Base-by-base conservation (phyloP, 805 yeast species). In the Metschnikowia lunata region DNA sequence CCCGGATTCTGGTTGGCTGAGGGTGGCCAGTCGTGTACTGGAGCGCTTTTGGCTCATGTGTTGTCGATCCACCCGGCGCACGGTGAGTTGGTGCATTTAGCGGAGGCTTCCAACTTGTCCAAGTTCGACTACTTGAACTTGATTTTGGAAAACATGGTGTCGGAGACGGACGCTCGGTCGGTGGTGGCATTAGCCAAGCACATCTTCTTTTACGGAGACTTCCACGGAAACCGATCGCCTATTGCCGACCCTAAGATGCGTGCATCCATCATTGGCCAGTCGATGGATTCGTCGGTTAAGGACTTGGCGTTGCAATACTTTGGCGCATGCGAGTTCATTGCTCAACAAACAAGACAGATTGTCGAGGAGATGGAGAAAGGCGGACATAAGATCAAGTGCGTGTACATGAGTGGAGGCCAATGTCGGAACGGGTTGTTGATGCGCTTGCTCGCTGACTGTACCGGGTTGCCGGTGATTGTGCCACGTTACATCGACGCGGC, bases 21-120 rank as follows among this genome's bases (percentile, higher is more conserved):
- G 67, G 99, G 99, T 60, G 99, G 99, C n/a, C 99, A 93, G 65
- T 84, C 95, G 12, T 86, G 96, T 61, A 93, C 99, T 2, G 99
- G 99, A 55, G 97, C 95, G 28, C 75, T 93, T 33, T 74, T 93
- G 51, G 91, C 93, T 2, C 95, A 88, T 63, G 91, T 91, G 12
- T 66, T 93, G 49, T 75, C 87, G 10, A 83, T 87, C 8, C 98
- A 93, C 61, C 97, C 97, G 0, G 95, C 98, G 0, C 81, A 82
- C 54, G 70, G 79, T 2, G 88, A 87, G 58, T 74, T 91, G 42
- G 76, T 80, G 11, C 76, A 74, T 47, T 66, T 79, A 30, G 81
- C 96, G 0, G 86, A 80, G 51, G 79, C 82, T 15, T 78, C 88
- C 1, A 79, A 79, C 42, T 68, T 82, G 30, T 84, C 91, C 35